A percentile compares a stretch with the other conserved stretches of the same genome.
phyloP scores from a whole-genome alignment of 306 rosid genomes.

The Argentina anserina region DNA sequence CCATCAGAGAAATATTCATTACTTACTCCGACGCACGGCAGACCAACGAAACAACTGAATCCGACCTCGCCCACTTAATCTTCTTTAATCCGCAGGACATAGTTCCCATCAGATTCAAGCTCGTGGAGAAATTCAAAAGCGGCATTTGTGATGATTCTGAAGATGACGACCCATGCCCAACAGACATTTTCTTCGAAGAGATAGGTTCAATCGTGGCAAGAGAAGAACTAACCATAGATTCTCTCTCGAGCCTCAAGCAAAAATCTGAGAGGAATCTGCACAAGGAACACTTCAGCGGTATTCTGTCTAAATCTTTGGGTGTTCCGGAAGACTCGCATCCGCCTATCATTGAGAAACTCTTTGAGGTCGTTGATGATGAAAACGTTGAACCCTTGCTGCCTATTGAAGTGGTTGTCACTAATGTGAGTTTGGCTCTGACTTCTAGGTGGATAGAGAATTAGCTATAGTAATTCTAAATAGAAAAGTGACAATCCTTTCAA shows the following conservation, averaged over 20 bases:
- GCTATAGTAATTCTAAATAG: not conserved
- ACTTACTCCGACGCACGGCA: not conserved
- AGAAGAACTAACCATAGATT: not conserved
- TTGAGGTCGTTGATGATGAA: constrained; percentile 2
- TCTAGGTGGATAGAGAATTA: not conserved
- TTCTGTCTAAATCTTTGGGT: not conserved
- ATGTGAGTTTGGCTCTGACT: not conserved
- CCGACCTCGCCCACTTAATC: not conserved
- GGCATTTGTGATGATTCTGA: not conserved
- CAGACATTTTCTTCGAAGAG: not conserved
- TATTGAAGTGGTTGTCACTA: constrained; percentile 1
- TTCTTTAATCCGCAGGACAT: not conserved
- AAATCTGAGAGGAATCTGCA: not conserved
- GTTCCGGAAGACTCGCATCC: not conserved
- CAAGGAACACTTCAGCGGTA: not conserved
- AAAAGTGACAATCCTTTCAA: not conserved
- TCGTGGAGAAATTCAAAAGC: not conserved
- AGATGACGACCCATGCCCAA: not conserved
- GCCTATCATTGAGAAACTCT: not conserved
- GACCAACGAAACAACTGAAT: not conserved
- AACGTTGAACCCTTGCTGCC: not conserved
- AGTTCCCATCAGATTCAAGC: constrained; percentile 1
- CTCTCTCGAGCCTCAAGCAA: constrained; percentile 4
- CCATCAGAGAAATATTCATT: not conserved
- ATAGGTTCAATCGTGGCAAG: constrained; percentile 1